These are phyloP conservation scores for Spiraea crenata DNA, from an alignment of 331 rosid species.

Conservation along the genomic window DNA sequence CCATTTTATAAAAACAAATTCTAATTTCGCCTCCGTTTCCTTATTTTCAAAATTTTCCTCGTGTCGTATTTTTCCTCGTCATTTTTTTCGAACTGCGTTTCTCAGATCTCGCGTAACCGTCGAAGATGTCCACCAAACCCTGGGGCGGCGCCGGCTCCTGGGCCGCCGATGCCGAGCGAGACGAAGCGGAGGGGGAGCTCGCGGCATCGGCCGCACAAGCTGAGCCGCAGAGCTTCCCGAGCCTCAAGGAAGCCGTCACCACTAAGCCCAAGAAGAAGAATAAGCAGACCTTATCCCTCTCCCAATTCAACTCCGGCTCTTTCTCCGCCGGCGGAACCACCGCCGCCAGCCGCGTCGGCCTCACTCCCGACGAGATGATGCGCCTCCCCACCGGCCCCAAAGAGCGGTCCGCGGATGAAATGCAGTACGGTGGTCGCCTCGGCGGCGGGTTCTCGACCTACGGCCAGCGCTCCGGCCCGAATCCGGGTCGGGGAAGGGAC, in stretches of 20 bases:
- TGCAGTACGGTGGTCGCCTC: constrained; percentile 51
- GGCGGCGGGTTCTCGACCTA: constrained; percentile 76
- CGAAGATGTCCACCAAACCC: constrained; percentile 61
- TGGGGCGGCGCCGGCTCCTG: constrained; percentile 84
- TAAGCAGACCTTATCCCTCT: constrained; percentile 62
- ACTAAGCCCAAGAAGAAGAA: constrained; percentile 78
- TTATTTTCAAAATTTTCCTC: background rate
- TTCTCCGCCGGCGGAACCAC: constrained; percentile 15
- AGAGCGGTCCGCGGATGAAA: constrained; percentile 75
- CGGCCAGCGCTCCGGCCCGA: constrained; percentile 39
- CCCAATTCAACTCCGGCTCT: constrained; percentile 39
- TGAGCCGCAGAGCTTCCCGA: constrained; percentile 59
- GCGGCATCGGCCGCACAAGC: constrained; percentile 32
- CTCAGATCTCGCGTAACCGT: constrained; percentile 39
- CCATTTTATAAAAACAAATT: background rate
- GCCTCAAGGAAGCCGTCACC: constrained; percentile 69
- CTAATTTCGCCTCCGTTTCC: background rate
- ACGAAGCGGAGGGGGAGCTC: constrained; percentile 78
- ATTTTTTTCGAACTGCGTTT: background rate
- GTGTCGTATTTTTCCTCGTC: background rate
- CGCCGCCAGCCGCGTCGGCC: constrained; percentile 14
- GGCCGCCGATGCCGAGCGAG: constrained; percentile 97
- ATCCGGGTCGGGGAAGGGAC: constrained; percentile 50
- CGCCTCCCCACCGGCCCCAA: constrained; percentile 92
- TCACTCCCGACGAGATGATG: constrained; percentile 75